A percentile compares a stretch with the other conserved stretches of the same genome.
Conservation (phyloP, 2,329 filamentous ascomycete genomes). For the Cercospora janseana region DNA sequence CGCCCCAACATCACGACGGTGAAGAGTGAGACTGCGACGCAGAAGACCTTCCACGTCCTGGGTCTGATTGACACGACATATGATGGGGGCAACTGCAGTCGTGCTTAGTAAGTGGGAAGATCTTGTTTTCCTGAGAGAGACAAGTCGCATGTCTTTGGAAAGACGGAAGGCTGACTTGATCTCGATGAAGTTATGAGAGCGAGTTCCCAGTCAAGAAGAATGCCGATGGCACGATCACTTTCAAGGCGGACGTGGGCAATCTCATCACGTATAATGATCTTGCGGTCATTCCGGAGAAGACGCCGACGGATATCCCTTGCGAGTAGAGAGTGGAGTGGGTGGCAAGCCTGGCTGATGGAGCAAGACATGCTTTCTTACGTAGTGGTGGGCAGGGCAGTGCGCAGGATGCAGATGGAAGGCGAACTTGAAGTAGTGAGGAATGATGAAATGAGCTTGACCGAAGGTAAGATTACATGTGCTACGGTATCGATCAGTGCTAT, state of each 20-base stretch:
- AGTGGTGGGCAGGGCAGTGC: no score
- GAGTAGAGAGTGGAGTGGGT: neutral
- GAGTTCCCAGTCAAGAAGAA: conserved; percentile 17
- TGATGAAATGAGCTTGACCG: no score
- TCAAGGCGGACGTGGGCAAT: conserved; percentile 7
- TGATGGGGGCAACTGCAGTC: conserved; percentile 19
- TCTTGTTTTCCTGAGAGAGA: no score
- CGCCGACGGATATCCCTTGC: conserved; percentile 18
- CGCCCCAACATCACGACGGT: conserved; percentile 16
- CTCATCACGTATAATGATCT: conserved; percentile 19
- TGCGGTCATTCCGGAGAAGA: conserved; percentile 5
- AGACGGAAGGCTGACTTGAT: neutral
- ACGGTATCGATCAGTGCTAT: no score
- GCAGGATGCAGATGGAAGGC: no score
- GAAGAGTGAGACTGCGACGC: conserved; percentile 2
- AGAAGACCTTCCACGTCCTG: conserved; percentile 18
- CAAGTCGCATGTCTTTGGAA: no score
- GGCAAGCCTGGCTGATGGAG: no score
- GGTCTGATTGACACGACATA: conserved; percentile 18
- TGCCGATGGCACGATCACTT: conserved; percentile 2
- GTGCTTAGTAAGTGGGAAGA: conserved; percentile 15
- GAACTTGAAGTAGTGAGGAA: no score
- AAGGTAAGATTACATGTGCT: no score
- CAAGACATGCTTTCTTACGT: no score
- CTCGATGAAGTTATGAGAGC: conserved; percentile 12